A percentile compares a stretch with the other conserved stretches of the same genome.
Evolutionary conservation across 257 asterid species (phyloP).

Genomic region (Solanum tarijense): DNA sequence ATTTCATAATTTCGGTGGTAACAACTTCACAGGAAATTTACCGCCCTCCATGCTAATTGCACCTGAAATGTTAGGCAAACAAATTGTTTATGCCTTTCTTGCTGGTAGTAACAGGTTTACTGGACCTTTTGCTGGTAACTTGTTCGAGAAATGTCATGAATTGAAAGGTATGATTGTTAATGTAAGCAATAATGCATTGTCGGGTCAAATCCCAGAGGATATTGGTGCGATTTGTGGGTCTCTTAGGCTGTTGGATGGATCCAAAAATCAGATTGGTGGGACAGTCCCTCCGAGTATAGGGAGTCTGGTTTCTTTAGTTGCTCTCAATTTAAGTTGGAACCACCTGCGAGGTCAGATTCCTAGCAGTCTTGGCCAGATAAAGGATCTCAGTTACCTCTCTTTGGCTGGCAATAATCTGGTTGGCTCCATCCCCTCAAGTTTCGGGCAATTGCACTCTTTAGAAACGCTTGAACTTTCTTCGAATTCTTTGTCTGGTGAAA

Average conservation of each 20-base stretch:
- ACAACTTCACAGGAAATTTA: slow-evolving; percentile 52
- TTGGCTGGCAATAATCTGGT: slow-evolving; percentile 62
- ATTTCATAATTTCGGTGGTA: slow-evolving; percentile 61
- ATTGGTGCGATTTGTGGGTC: slow-evolving; percentile 42
- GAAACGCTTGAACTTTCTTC: slow-evolving; percentile 69
- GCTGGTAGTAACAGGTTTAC: slow-evolving; percentile 66
- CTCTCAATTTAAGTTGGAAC: slow-evolving; percentile 68
- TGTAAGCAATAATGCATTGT: slow-evolving; percentile 45
- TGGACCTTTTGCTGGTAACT: slow-evolving; percentile 47
- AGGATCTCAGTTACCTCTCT: slow-evolving; percentile 48
- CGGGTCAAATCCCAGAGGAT: slow-evolving; percentile 57
- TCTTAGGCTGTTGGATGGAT: slow-evolving; percentile 50
- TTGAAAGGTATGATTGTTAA: slow-evolving; percentile 52
- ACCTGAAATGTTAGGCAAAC: slow-evolving; percentile 35
- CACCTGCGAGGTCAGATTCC: slow-evolving; percentile 61
- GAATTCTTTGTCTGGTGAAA: slow-evolving; percentile 56
- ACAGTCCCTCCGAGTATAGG: slow-evolving; percentile 46
- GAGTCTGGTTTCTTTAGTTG: slow-evolving; percentile 36
- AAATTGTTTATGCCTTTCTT: slow-evolving; percentile 60
- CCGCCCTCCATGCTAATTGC: slow-evolving; percentile 49
- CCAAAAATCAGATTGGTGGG: slow-evolving; percentile 56
- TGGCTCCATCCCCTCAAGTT: slow-evolving; percentile 57
- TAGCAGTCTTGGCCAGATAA: slow-evolving; percentile 41
- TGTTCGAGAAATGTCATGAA: slow-evolving; percentile 55
- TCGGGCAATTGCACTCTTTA: slow-evolving; percentile 48